phyloP scores from a whole-genome alignment of 805 yeast species.

The Teunomyces kruisii region DNA sequence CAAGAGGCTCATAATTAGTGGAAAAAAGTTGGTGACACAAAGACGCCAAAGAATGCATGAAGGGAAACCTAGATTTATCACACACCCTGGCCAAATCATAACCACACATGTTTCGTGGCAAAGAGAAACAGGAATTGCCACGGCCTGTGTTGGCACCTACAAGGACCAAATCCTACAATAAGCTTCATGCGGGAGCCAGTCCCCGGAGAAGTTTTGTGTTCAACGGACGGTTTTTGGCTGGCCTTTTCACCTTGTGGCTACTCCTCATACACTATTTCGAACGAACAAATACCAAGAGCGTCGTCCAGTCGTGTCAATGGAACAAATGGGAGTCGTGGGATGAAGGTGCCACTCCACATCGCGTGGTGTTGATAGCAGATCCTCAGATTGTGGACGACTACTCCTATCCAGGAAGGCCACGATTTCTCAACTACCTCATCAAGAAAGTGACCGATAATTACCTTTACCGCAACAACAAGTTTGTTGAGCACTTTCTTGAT shows the following conservation, averaged over 20 bases:
- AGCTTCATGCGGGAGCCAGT: not conserved
- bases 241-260: constrained; percentile 22
- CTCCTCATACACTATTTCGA: constrained; percentile 31
- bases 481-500: constrained; percentile 53
- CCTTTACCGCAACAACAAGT: constrained; percentile 70
- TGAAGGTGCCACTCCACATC: constrained; percentile 36
- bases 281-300: constrained; percentile 24
- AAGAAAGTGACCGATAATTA: constrained; percentile 71
- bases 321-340: constrained; percentile 62
- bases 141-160: constrained; percentile 2
- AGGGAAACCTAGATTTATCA: too few species aligned
- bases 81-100: not conserved
- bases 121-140: not conserved
- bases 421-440: constrained; percentile 52
- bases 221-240: not conserved
- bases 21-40: not conserved
- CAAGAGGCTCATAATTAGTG: not conserved
- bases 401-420: constrained; percentile 76
- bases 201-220: not conserved
- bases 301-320: constrained; percentile 50
- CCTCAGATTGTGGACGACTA: constrained; percentile 91
- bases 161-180: not conserved
- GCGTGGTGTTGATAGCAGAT: constrained; percentile 73
- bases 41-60: not conserved
- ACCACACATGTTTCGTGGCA: not conserved